phyloP scores from a whole-genome alignment of 179 eudicot genomes.

The Beta lomatogona region DNA sequence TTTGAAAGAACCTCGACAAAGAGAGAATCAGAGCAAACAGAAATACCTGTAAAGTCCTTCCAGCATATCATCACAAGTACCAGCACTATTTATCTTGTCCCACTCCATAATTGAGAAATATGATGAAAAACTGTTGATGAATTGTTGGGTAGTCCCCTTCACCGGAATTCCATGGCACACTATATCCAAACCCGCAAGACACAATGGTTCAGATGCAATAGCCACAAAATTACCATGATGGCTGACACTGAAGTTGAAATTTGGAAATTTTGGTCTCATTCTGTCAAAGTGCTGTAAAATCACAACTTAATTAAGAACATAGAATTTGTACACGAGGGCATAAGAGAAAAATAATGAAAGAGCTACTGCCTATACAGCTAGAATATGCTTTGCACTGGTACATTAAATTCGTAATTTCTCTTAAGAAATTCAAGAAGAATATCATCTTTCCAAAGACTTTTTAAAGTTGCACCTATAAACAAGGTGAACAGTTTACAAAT shows the following conservation, averaged over 20 bases:
- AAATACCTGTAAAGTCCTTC: constrained; percentile 57
- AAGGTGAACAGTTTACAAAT: neutral
- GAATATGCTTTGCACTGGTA: neutral
- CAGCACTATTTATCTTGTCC: constrained; percentile 53
- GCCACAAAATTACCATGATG: constrained; percentile 91
- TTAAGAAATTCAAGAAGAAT: neutral
- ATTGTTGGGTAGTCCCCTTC: constrained; percentile 46
- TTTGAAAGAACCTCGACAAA: neutral
- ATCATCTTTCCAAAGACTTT: neutral
- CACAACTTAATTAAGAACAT: neutral
- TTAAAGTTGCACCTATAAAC: neutral
- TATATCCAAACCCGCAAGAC: constrained; percentile 84
- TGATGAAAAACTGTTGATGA: constrained; percentile 51
- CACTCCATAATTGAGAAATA: constrained; percentile 71
- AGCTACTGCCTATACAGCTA: neutral
- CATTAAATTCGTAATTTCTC: neutral
- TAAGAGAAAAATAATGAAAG: neutral
- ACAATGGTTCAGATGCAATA: constrained; percentile 87
- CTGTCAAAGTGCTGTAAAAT: constrained; percentile 45
- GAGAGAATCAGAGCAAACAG: neutral
- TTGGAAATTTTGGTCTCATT: constrained; percentile 47
- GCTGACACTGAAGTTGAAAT: constrained; percentile 81
- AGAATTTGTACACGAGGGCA: neutral
- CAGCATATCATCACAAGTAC: constrained; percentile 46
- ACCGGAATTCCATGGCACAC: constrained; percentile 47